Evolutionary conservation across 495 filamentous ascomycete species (phyloP), one percentile per base, ranked within the genome.

Genomic region (Penicillium antarcticum): DNA sequence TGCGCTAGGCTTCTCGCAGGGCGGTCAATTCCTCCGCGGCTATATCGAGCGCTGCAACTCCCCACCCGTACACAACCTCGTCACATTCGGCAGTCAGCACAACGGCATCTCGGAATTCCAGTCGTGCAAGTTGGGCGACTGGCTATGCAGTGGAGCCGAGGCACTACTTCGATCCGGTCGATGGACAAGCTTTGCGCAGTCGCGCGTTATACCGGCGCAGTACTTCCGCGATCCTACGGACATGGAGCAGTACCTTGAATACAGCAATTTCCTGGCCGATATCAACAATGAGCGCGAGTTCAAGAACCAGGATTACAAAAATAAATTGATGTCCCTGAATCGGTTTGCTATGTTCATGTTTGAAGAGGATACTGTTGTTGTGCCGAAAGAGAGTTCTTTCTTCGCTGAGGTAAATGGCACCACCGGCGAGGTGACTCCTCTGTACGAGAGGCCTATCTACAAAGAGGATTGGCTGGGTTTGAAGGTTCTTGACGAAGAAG

Each of bases 251-350:
- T 98, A 97, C 65, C 77, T 97, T 14, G 84, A 88, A 60, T 54
- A 85, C 65, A 94, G 89, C 63, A 95, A 92, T 61, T 96, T 92
- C 67, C 76, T 99, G n/a, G 94, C 92, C n/a, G 92, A 97, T 67
- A 85, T 97, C 68, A 99, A 99, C 71, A 97, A 96, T 63, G 94
- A 97, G 80, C 78, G 95, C 2, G 65, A 39, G 14, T 19, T 62
- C 45, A 96, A 92, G 78, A 96, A 92, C 56, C 57, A 63, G 37
- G 79, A 70, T 7, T 97, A 97, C 67, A 85, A 79, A 66, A 67
- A 79, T 59, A 87, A 91, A 65, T 64, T 99, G 47, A 76, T 69
- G 23, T 69, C 62, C 41, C 62, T 99, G 56, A 84, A 89, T 62
- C 81, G 81, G 52, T 89, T 99, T 53, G 87, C 88, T 29, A 89